A percentile compares a stretch with the other conserved stretches of the same genome.
Conservation (phyloP, 345 rosid genomes). For the Eucalyptus marginata region DNA sequence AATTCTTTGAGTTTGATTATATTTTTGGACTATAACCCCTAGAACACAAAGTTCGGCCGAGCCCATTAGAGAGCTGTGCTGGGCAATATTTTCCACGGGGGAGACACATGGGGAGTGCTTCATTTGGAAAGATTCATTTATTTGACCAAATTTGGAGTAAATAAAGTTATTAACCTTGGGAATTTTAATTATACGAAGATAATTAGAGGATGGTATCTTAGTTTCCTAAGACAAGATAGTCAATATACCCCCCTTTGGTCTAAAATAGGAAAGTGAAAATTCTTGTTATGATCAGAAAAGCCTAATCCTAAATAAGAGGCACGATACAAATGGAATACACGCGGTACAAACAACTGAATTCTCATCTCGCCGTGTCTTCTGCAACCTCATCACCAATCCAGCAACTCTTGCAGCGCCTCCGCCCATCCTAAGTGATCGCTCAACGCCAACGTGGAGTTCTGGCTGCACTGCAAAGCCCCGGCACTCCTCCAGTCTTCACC, state of each 20-base stretch:
- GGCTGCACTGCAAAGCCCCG: neutral
- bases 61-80: too few species aligned
- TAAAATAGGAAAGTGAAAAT: neutral
- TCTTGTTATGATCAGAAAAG: neutral
- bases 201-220: neutral
- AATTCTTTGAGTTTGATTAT: too few species aligned
- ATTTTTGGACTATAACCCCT: too few species aligned
- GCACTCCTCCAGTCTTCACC: neutral
- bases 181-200: neutral
- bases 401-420: neutral
- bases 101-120: neutral
- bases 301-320: neutral
- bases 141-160: neutral
- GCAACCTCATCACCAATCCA: neutral
- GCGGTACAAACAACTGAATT: neutral
- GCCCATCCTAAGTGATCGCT: neutral
- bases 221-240: neutral
- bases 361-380: neutral
- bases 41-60: too few species aligned
- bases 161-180: neutral
- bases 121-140: neutral
- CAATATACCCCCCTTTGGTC: neutral
- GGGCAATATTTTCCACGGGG: too few species aligned
- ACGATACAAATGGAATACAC: neutral
- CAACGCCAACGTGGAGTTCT: too few species aligned